Percentiles rank a stretch among this genome's conserved stretches.
These are phyloP conservation scores for Bipolaris sorokiniana DNA, from an alignment of 2,329 filamentous ascomycete species.

Conservation along the genomic window DNA sequence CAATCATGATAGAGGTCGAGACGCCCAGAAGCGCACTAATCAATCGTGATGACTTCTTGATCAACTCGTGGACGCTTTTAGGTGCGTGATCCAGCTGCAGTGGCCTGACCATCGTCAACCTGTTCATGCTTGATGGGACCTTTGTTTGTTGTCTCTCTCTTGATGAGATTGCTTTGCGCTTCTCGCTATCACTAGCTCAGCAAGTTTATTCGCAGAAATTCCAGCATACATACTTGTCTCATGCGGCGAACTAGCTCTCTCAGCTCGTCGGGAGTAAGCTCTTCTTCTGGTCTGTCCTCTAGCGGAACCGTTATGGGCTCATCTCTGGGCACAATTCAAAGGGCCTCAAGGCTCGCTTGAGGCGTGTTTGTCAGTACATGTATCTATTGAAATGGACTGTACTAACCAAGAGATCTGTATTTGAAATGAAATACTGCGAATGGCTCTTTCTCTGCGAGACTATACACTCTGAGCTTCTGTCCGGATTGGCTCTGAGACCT, in stretches of 20 bases:
- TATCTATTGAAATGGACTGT: background rate
- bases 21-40: background rate
- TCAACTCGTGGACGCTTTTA: constrained; percentile 13
- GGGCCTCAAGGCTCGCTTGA: constrained; percentile 5
- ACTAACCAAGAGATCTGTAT: constrained; percentile 17
- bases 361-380: background rate
- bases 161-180: background rate
- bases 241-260: constrained; percentile 6
- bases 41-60: background rate
- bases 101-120: constrained; percentile 5
- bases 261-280: constrained; percentile 5
- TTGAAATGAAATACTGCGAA: constrained; percentile 17
- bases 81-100: background rate
- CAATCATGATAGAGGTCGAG: background rate
- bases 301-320: background rate
- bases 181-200: constrained; percentile 5
- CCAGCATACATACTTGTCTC: constrained; percentile 6
- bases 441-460: background rate
- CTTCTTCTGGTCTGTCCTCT: constrained; percentile 3
- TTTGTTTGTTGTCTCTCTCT: background rate
- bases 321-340: background rate
- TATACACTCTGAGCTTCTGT: background rate
- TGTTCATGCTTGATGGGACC: constrained; percentile 8
- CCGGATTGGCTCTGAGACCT: background rate
- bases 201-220: background rate